These are phyloP conservation scores for Thalassiosira mediterranea DNA, from an alignment of 352 stramenopile genomes.

Conservation along the genomic window DNA sequence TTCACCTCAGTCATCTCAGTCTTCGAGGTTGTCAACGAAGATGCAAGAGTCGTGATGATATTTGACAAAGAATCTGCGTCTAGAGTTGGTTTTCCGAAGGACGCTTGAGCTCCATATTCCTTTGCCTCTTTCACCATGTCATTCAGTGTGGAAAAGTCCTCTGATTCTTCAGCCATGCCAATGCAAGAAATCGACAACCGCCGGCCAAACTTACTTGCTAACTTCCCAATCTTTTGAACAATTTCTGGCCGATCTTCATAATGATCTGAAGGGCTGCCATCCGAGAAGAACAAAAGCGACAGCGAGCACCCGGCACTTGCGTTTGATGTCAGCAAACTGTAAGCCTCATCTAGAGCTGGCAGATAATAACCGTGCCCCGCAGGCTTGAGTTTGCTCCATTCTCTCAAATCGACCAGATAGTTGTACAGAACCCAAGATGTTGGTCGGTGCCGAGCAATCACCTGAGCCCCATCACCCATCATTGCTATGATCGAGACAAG, in stretches of 20 bases:
- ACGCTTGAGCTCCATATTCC: constrained; percentile 33
- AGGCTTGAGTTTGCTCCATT: constrained; percentile 42
- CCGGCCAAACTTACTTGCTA: constrained; percentile 53
- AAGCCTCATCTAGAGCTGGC: constrained; percentile 44
- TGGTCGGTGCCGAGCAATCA: constrained; percentile 30
- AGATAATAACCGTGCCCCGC: constrained; percentile 47
- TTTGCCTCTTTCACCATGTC: constrained; percentile 57
- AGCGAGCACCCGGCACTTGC: constrained; percentile 39
- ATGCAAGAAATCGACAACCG: constrained; percentile 55
- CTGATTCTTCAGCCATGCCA: constrained; percentile 50
- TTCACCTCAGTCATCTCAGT: constrained; percentile 48
- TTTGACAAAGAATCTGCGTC: constrained; percentile 48
- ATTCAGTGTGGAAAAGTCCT: constrained; percentile 52
- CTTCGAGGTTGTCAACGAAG: constrained; percentile 40
- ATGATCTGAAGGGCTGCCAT: constrained; percentile 54
- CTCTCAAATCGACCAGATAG: constrained; percentile 50
- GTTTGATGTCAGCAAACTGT: constrained; percentile 43
- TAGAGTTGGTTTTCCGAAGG: constrained; percentile 48
- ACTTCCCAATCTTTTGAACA: constrained; percentile 21
- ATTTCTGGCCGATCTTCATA: constrained; percentile 20
- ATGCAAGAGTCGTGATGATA: constrained; percentile 33
- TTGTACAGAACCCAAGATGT: constrained; percentile 58
- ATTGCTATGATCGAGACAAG: constrained; percentile 54
- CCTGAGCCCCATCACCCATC: constrained; percentile 40
- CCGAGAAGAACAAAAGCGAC: constrained; percentile 60